Base-by-base conservation (phyloP, 179 eudicot species). In the Spinacia oleracea region DNA sequence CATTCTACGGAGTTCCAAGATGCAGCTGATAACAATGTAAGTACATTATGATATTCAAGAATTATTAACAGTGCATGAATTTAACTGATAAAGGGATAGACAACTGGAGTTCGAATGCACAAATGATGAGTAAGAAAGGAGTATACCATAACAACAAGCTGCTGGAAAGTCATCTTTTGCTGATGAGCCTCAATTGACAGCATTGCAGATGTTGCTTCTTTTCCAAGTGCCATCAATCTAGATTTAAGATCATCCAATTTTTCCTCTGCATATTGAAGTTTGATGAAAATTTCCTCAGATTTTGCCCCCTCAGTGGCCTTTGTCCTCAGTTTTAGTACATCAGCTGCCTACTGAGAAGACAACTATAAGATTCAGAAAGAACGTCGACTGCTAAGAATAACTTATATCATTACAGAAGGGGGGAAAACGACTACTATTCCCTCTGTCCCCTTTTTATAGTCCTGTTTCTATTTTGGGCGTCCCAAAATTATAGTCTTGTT, bases 181-280 rank as follows among this genome's bases (percentile, higher is more conserved):
- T 94, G 98, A 40, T 88, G 90, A 78, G 84, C 89, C 90, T 94
- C 96, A 32, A 94, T 97, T 20, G 93, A 89, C 77, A 80, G 81
- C 98, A 94, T 94, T 34, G 98, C 97, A 69, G 86, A 80, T 70
- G 87, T 83, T 59, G 98, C 97, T 90, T 92, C 98, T 84, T 82
- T 89, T 58, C 95, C 90, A 77, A 94, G 91, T 74, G 92, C 87
- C 81, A 64, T 78, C 89, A 92, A 77, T 75, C 92, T 85, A 31
- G 96, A 85, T 76, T 83, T 91, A 53, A 92, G 90, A 34, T 91
- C 97, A 63, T 83, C 84, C 86, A 94, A 73, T 76, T 68, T 91
- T 46, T 85, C 87, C 79, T 94, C 98, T 21, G 95, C 93, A 82
- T 58, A 77, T 80, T 87, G 91, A 81, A 92, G 89, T 81, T 92